Conservation (phyloP, 1,284 basidiomycete genomes). For the Rhodotorula sp. region DNA sequence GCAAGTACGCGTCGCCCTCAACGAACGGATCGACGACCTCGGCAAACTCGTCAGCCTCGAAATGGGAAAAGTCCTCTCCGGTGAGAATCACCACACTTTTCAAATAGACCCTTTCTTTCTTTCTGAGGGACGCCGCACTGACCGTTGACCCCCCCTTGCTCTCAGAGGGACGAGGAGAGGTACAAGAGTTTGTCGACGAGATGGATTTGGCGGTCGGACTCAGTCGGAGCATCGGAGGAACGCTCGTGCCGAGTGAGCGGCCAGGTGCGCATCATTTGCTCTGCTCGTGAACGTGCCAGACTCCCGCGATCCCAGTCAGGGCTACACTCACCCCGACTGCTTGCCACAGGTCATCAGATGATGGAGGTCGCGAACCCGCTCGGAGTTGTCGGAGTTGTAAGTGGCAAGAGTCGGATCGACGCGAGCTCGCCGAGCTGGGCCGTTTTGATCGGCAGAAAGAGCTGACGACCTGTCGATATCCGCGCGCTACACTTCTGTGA, state of each 20-base stretch:
- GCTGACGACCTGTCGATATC: background rate
- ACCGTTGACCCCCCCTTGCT: fast-evolving
- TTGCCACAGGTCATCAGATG: conserved; percentile 62
- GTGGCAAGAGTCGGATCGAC: background rate
- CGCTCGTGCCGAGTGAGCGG: conserved; percentile 72
- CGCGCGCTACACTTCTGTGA: background rate
- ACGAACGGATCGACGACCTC: conserved; percentile 51
- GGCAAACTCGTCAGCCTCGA: conserved; percentile 68
- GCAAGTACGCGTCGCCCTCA: conserved; percentile 66
- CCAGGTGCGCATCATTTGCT: too few relatives aligned
- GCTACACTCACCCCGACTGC: background rate
- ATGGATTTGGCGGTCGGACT: conserved; percentile 77
- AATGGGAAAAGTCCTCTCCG: conserved; percentile 86
- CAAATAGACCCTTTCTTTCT: background rate
- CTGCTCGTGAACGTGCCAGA: too few relatives aligned
- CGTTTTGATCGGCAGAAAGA: background rate
- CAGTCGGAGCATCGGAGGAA: conserved; percentile 68
- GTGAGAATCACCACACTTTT: background rate
- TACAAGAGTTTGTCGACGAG: conserved; percentile 80
- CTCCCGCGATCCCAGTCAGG: too few relatives aligned
- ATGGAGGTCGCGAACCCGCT: conserved; percentile 85
- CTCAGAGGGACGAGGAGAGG: conserved; percentile 29
- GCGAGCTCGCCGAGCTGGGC: background rate
- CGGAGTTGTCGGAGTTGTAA: conserved; percentile 76
- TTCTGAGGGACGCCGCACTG: background rate